Percentiles rank a stretch among this genome's conserved stretches.
These are phyloP conservation scores for Amanita muscaria DNA, from an alignment of 768 basidiomycete species.

Conservation along the genomic window DNA sequence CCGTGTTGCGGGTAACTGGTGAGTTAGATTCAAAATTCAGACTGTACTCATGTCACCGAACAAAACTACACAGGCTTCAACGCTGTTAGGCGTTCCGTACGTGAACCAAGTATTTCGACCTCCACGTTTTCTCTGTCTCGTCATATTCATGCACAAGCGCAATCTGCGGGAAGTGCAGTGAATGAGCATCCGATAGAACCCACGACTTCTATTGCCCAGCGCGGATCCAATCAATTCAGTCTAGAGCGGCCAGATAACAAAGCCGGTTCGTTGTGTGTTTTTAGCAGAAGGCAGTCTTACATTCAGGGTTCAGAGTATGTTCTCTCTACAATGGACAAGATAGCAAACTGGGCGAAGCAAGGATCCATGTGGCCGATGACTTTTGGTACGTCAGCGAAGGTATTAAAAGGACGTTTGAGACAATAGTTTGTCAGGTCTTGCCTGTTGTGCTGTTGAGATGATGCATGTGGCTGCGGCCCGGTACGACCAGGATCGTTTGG, in stretches of 20 bases:
- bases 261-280: slow-evolving; percentile 72
- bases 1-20: neutral
- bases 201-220: slow-evolving; percentile 63
- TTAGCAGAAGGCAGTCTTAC: too few species aligned
- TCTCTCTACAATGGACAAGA: slow-evolving; percentile 89
- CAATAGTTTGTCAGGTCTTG: slow-evolving; percentile 53
- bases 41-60: too few species aligned
- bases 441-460: slow-evolving; percentile 99
- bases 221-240: slow-evolving; percentile 76
- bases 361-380: slow-evolving; percentile 99
- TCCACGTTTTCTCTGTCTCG: neutral
- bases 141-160: neutral
- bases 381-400: slow-evolving; percentile 45
- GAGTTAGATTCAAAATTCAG: neutral
- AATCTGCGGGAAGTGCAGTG: neutral
- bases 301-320: slow-evolving; percentile 69
- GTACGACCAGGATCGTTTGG: slow-evolving; percentile 96
- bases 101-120: neutral
- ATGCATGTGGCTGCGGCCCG: slow-evolving; percentile 99
- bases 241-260: slow-evolving; percentile 85
- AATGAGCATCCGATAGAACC: slow-evolving; percentile 32
- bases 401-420: neutral
- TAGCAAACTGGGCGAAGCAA: slow-evolving; percentile 96
- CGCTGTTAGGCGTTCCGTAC: neutral
- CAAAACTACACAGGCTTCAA: neutral